Base-by-base conservation (phyloP, 2,329 filamentous ascomycete species). In the Stenocarpella maydis region DNA sequence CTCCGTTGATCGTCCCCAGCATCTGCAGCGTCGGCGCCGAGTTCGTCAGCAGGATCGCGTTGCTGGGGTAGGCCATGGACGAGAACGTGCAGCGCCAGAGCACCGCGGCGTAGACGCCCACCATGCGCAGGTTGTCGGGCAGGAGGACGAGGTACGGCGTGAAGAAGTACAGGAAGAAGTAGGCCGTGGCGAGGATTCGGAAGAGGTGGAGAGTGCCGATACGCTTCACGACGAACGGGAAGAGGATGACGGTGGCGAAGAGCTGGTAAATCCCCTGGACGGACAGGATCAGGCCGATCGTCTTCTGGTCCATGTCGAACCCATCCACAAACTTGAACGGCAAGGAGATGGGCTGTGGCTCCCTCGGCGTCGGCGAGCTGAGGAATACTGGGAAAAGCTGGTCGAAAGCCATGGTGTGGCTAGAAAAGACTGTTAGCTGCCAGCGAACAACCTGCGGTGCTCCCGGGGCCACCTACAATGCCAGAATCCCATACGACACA, bases 381-480 rank as follows among this genome's bases (percentile, higher is more conserved):
- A 99, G 88, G 74, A 99, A 94, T 2, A 98, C 92, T 0, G 96
- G 95, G 74, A 98, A 90, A 60, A 98, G 87, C 77, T 97, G 93
- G 80, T 99, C 96, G 75, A 97, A 96, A 0, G 95, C 97, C 81
- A 99, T 98, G 15, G 95, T 98, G 82, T 98, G 95, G 82, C 95
- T 97, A 76, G 49, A 71, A 34, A 39, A 15, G 53, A n/a, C 9
- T 58, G 76, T 77, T 72, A 80, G 76, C 66, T 47, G 28, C 41
- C 17, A 24, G 19, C 8, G 34, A 26, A 34, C 26, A 21, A n/a
- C 10, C 19, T 17, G 2, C 2, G 19, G 37, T 39, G 28, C 55
- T 53, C 26, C n/a, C 26, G n/a, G 17, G 15, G 68, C 68, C 37
- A 91, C 94, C 88, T 87, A 97, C 94, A 97, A 98, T 73, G 95